Evolutionary conservation across 371 early-diverging fungal genomes (phyloP).

Genomic region (Choanephora cucurbitarum): DNA sequence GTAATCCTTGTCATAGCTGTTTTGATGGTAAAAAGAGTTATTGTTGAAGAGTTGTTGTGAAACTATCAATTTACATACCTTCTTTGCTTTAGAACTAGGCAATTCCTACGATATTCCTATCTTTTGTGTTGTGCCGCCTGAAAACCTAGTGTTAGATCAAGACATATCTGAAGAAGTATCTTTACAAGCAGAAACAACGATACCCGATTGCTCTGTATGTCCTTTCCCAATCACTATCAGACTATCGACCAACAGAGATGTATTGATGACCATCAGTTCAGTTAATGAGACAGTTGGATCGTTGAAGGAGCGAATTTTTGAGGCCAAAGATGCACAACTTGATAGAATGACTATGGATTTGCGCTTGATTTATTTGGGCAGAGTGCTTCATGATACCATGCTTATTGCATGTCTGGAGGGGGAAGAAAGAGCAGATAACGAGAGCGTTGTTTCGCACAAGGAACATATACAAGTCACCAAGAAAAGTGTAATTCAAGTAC

Average conservation of each 20-base stretch:
- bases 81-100: conserved; percentile 52
- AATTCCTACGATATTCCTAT: conserved; percentile 66
- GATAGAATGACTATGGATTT: conserved; percentile 27
- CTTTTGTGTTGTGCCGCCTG: conserved; percentile 66
- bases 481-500: conserved; percentile 29
- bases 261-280: conserved; percentile 26
- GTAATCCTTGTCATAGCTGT: conserved; percentile 67
- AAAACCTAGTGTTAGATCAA: conserved; percentile 46
- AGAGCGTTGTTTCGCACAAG: background rate
- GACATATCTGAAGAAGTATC: background rate
- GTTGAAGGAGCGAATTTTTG: conserved; percentile 30
- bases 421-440: too few species aligned
- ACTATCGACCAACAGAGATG: conserved; percentile 38
- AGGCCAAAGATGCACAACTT: conserved; percentile 17
- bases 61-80: too few species aligned
- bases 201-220: conserved; percentile 10
- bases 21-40: conserved; percentile 61
- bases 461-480: conserved; percentile 16
- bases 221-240: conserved; percentile 33
- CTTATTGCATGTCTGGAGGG: conserved; percentile 17
- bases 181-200: conserved; percentile 3
- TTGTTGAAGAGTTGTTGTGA: too few species aligned
- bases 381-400: conserved; percentile 31
- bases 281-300: conserved; percentile 33
- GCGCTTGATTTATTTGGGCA: conserved; percentile 41